Conservation (phyloP, 345 rosid genomes). For the Eucalyptus lansdowneana region DNA sequence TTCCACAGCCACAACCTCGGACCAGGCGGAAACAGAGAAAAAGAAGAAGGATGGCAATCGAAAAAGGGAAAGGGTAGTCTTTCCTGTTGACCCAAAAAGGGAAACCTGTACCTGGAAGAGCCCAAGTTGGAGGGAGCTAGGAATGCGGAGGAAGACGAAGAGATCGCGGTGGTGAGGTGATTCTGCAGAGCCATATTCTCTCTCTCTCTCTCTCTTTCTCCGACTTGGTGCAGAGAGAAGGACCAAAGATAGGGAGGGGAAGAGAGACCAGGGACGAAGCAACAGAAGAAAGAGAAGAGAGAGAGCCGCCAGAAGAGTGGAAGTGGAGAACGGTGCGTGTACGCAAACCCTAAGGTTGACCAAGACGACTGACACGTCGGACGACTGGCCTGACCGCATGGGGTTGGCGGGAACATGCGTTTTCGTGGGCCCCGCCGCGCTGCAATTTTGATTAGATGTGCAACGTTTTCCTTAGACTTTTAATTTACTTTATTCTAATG, state of each 20-base stretch:
- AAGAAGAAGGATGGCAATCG: not conserved
- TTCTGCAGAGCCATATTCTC: conserved; percentile 18
- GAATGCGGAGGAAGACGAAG: conserved; percentile 35
- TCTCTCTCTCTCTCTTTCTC: not conserved
- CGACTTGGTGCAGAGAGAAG: not conserved
- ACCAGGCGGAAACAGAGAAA: not conserved
- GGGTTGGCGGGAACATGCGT: fast-evolving
- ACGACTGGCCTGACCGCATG: not conserved
- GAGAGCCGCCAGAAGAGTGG: not conserved
- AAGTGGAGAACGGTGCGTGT: not conserved
- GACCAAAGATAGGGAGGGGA: not conserved
- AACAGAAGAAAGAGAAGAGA: not conserved
- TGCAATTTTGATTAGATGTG: not conserved
- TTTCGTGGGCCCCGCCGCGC: not conserved
- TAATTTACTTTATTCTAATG: too few relatives aligned
- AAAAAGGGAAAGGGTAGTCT: not conserved
- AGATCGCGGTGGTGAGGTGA: conserved; percentile 21
- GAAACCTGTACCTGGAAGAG: conserved; percentile 11
- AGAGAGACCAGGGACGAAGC: not conserved
- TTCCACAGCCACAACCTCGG: not conserved
- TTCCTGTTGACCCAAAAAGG: not conserved
- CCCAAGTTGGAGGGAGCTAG: conserved; percentile 7
- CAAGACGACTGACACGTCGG: not conserved
- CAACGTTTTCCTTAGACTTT: fast-evolving
- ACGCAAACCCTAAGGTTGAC: not conserved